Percentiles rank a stretch among this genome's conserved stretches.
Evolutionary conservation across 2,329 filamentous ascomycete species (phyloP).

Genomic region (Colletotrichum falcatum): DNA sequence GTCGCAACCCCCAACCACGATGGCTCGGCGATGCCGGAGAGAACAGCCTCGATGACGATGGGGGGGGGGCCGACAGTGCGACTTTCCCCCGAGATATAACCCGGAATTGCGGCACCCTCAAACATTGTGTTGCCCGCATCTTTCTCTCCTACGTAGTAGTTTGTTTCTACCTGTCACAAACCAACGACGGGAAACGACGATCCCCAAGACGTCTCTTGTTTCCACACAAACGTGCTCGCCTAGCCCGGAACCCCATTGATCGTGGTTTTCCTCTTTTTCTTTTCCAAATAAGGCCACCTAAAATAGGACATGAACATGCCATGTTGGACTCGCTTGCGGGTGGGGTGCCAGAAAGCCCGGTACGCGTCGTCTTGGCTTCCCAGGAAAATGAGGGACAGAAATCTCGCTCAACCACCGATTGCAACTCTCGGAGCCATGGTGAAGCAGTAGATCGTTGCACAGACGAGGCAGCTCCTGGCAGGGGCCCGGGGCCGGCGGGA

Average conservation of each 20-base stretch:
- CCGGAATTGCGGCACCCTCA: conserved; percentile 15
- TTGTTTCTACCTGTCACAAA: conserved; percentile 24
- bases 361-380: conserved; percentile 6
- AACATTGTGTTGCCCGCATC: conserved; percentile 9
- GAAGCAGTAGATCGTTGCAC: conserved; percentile 36
- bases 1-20: background rate
- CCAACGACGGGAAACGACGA: conserved; percentile 10
- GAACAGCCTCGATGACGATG: conserved; percentile 10
- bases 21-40: conserved; percentile 3
- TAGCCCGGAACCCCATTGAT: conserved; percentile 2
- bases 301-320: conserved; percentile 26
- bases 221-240: conserved; percentile 15
- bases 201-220: conserved; percentile 14
- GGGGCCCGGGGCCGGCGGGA: conserved; percentile 27
- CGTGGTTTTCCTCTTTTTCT: background rate
- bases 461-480: conserved; percentile 32
- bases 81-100: conserved; percentile 1
- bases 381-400: background rate
- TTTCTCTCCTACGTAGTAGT: conserved; percentile 13
- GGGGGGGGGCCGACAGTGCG: background rate
- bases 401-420: conserved; percentile 15
- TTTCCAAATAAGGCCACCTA: conserved; percentile 7
- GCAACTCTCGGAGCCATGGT: conserved; percentile 17
- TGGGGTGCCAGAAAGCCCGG: background rate
- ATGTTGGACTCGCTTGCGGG: conserved; percentile 10